Conservation (phyloP, 352 stramenopile genomes). For the Sclerospora graminicola region DNA sequence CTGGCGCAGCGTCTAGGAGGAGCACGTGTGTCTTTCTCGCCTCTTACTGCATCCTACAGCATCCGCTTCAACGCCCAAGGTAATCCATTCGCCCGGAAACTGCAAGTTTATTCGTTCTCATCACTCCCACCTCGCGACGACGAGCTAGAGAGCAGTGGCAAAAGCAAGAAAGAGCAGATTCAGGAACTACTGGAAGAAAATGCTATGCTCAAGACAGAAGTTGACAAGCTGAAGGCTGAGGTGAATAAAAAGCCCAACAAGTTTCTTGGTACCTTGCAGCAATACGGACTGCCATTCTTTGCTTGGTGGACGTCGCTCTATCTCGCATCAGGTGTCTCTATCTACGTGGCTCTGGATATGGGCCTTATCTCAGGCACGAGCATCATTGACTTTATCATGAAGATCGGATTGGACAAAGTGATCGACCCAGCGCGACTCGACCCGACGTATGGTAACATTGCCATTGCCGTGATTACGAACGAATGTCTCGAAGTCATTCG, state of each 20-base stretch:
- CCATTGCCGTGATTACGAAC: slow-evolving; percentile 79
- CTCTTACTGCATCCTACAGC: slow-evolving; percentile 8
- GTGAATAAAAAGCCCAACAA: slow-evolving; percentile 58
- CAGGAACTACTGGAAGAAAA: slow-evolving; percentile 73
- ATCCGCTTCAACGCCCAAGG: slow-evolving; percentile 8
- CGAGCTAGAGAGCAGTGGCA: slow-evolving; percentile 13
- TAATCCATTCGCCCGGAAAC: slow-evolving; percentile 10
- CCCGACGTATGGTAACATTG: slow-evolving; percentile 82
- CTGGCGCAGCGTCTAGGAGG: slow-evolving; percentile 10
- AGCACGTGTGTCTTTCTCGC: slow-evolving; percentile 8
- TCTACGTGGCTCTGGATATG: slow-evolving; percentile 72
- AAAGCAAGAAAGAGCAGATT: slow-evolving; percentile 44
- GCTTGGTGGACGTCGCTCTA: slow-evolving; percentile 79
- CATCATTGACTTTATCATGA: slow-evolving; percentile 79
- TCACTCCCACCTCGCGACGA: slow-evolving; percentile 29
- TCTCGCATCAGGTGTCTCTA: slow-evolving; percentile 46
- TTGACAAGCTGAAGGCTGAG: slow-evolving; percentile 38
- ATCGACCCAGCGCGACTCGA: slow-evolving; percentile 67
- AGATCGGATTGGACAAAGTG: slow-evolving; percentile 64
- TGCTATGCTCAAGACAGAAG: slow-evolving; percentile 54
- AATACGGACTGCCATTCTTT: slow-evolving; percentile 81
- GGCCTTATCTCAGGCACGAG: slow-evolving; percentile 59
- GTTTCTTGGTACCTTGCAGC: slow-evolving; percentile 68
- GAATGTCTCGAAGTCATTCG: slow-evolving; percentile 77
- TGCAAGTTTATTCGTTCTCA: slow-evolving; percentile 45